Evolutionary conservation across 225 moss, liverwort and hornwort species (phyloP).

Genomic region (Polytrichum formosum): DNA sequence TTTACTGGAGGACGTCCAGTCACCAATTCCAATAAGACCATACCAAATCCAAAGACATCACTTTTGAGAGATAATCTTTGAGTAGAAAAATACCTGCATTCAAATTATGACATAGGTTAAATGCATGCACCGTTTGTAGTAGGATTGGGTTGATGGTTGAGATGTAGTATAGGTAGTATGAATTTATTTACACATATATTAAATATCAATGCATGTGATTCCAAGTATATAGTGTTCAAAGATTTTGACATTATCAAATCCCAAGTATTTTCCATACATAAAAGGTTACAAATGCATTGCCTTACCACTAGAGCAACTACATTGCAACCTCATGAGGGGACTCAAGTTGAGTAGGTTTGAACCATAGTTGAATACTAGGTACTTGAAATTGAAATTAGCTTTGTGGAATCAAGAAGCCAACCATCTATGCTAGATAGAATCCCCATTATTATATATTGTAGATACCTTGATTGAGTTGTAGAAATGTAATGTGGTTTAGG

Average conservation of each 20-base stretch:
- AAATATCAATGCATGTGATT: not conserved
- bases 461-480: not conserved
- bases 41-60: slow-evolving; percentile 35
- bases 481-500: not conserved
- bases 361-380: no score
- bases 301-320: no score
- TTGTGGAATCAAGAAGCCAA: no score
- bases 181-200: not conserved
- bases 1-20: slow-evolving; percentile 28
- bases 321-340: no score
- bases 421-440: no score
- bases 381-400: no score
- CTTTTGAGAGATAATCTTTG: slow-evolving; percentile 27
- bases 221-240: not conserved
- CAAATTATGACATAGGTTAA: not conserved
- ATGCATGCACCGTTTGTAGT: no score
- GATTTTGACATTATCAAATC: not conserved
- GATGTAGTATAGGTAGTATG: not conserved
- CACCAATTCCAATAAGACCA: slow-evolving; percentile 33
- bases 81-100: slow-evolving; percentile 22
- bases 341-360: no score
- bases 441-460: no score
- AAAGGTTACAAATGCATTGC: no score
- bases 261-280: no score
- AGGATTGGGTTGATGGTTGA: not conserved